phyloP scores from a whole-genome alignment of 163 green algal genomes.

The Chloroidium sp. region DNA sequence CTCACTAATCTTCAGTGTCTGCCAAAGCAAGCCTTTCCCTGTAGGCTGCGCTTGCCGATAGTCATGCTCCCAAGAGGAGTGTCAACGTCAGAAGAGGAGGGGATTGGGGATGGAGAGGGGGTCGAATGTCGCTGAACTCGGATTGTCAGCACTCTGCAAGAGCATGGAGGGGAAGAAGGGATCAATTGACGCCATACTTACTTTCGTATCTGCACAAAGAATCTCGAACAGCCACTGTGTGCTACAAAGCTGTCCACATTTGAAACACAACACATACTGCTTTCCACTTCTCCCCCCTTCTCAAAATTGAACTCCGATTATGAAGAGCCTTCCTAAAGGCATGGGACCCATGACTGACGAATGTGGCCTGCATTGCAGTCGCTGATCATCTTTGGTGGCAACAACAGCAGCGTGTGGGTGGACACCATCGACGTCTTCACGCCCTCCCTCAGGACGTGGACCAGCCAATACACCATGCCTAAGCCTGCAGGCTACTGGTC shows the following conservation, averaged over 20 bases:
- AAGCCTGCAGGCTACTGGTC: slow-evolving; percentile 19
- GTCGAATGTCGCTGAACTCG: too few relatives aligned
- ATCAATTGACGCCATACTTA: too few relatives aligned
- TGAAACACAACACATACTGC: background rate
- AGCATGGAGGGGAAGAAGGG: too few relatives aligned
- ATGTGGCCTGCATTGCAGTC: slow-evolving; percentile 4
- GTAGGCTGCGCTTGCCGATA: too few relatives aligned
- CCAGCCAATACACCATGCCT: slow-evolving; percentile 1
- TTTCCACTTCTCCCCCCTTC: background rate
- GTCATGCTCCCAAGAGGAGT: too few relatives aligned
- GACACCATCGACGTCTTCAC: slow-evolving; percentile 22
- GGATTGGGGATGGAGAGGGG: too few relatives aligned
- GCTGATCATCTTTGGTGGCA: slow-evolving; percentile 30
- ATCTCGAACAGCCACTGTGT: too few relatives aligned
- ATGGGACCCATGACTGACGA: background rate
- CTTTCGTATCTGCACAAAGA: too few relatives aligned
- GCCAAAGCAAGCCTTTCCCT: too few relatives aligned
- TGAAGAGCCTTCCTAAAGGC: background rate
- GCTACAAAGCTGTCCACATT: background rate
- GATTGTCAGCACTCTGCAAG: too few relatives aligned
- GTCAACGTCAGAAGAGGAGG: too few relatives aligned
- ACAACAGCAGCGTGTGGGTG: slow-evolving; percentile 23
- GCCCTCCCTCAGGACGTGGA: slow-evolving; percentile 4
- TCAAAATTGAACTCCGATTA: background rate
- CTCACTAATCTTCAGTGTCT: too few relatives aligned